These are phyloP conservation scores for Cephalotrichum gorgonifer DNA, from an alignment of 2,329 filamentous ascomycete species.

Conservation along the genomic window DNA sequence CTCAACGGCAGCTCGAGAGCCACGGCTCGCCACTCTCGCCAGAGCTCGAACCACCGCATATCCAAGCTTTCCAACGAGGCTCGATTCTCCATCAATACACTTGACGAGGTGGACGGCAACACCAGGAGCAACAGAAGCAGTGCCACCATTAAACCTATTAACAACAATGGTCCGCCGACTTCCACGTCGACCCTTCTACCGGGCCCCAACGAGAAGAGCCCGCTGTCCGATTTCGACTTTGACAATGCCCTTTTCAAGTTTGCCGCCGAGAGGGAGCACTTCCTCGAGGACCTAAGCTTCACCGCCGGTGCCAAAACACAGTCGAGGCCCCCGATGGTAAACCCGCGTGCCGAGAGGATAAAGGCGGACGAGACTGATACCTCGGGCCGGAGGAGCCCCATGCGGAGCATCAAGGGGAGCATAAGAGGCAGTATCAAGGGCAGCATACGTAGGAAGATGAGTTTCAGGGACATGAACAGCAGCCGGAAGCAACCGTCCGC, in stretches of 20 bases:
- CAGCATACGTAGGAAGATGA: conserved; percentile 85
- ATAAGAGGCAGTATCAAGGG: conserved; percentile 75
- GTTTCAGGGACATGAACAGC: conserved; percentile 90
- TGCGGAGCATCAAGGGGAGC: conserved; percentile 63
- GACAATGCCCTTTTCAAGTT: conserved; percentile 91
- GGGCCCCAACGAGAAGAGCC: not conserved
- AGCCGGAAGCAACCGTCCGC: conserved; percentile 75
- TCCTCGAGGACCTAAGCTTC: conserved; percentile 85
- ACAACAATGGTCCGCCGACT: not conserved
- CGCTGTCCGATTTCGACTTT: conserved; percentile 66
- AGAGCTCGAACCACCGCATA: conserved; percentile 48
- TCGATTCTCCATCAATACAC: conserved; percentile 40
- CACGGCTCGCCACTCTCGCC: conserved; percentile 47
- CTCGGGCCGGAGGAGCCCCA: conserved; percentile 42
- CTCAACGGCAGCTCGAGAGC: conserved; percentile 20
- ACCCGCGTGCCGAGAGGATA: conserved; percentile 73
- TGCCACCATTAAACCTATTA: conserved; percentile 45
- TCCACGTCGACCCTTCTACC: not conserved
- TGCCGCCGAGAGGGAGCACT: conserved; percentile 86
- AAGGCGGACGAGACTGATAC: conserved; percentile 56
- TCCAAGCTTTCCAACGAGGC: conserved; percentile 42
- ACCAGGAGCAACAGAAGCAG: conserved; percentile 56
- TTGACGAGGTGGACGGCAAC: conserved; percentile 47
- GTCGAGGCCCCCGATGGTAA: conserved; percentile 59
- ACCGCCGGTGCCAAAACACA: conserved; percentile 72